Evolutionary conservation across 1,284 basidiomycete species (phyloP), one percentile per base, ranked within the genome.

Genomic region (Boletus smithii): DNA sequence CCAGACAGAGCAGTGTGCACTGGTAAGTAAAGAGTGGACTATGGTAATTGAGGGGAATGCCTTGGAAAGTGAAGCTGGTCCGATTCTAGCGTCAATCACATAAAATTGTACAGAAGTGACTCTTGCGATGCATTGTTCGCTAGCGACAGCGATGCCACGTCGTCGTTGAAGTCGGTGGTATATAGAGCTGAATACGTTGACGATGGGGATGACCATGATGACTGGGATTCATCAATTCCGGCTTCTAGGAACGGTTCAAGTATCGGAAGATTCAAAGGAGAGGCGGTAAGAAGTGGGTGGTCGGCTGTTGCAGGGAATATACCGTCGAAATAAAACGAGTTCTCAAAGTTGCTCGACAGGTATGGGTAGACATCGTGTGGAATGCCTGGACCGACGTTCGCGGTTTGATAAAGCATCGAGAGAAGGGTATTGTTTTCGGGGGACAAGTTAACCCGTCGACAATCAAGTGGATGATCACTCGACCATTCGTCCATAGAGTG

Each of bases 121-220:
- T 53, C 50, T 16, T 53, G 53, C 5, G 46, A 41, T 49, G 23
- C 29, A 31, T 51, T 47, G 22, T 34, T 46, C 22, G 40, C 18
- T 20, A 49, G 39, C 14, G 56, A 48, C 13, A 47, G 24, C 32
- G 41, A 46, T 16, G 37, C n/a, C 38, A 44, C 35, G 13, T 53
- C 48, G 13, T 53, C 47, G 24, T 46, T 29, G 3, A 43, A 50
- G 37, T 50, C 31, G 20, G 34, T 32, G 13, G 42, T 27, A 44
- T 54, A 51, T 9, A 62, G 36, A 17, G 41, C 7, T 31, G 54
- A 55, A 44, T 55, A 53, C 14, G 41, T 53, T 30, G 65, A 68
- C 13, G 49, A 47, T 33, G 67, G 65, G 6, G 63, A 68, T 31
- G 67, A 54, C 18, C 53, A 61, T 5, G 44, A 44, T 13, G 65